These are phyloP conservation scores for Aspergillus transmontanensis DNA, from an alignment of 2,329 filamentous ascomycete genomes.

Conservation along the genomic window DNA sequence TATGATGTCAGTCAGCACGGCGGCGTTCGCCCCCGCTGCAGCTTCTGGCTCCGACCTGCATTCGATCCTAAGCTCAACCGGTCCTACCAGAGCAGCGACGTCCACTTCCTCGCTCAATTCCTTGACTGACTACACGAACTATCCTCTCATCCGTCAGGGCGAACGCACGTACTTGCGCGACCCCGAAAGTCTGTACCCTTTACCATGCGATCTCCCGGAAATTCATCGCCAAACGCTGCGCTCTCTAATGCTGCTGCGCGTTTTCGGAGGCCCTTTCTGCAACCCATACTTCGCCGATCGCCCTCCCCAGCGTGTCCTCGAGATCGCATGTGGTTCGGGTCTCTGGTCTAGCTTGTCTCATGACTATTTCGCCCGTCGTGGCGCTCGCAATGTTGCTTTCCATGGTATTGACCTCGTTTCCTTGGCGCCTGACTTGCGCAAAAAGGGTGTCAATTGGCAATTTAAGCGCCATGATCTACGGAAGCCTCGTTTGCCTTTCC, in stretches of 20 bases:
- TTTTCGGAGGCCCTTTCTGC: conserved; percentile 80
- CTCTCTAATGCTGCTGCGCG: conserved; percentile 76
- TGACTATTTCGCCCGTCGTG: conserved; percentile 71
- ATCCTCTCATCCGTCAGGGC: conserved; percentile 71
- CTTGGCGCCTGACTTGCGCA: conserved; percentile 64
- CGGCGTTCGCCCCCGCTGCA: conserved; percentile 27
- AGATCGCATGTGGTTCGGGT: conserved; percentile 83
- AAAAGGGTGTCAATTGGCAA: conserved; percentile 79
- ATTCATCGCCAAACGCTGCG: conserved; percentile 84
- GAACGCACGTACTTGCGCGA: conserved; percentile 83
- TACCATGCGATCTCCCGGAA: conserved; percentile 84
- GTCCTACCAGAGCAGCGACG: conserved; percentile 30
- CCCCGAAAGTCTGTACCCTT: conserved; percentile 71
- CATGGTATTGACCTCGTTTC: conserved; percentile 81
- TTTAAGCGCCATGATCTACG: conserved; percentile 89
- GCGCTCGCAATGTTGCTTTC: conserved; percentile 72
- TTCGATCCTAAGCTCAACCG: conserved; percentile 36
- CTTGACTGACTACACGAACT: conserved; percentile 43
- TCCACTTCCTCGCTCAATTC: conserved; percentile 41
- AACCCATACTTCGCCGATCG: conserved; percentile 66
- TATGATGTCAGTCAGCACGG: conserved; percentile 33
- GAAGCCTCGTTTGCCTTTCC: conserved; percentile 73
- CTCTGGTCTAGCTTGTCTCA: conserved; percentile 91
- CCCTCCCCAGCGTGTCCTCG: conserved; percentile 76
- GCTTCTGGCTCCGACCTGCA: conserved; percentile 37